Percentiles rank a stretch among this genome's conserved stretches.
Evolutionary conservation across 2,329 filamentous ascomycete species (phyloP).

Genomic region (Epichloe hybrida): DNA sequence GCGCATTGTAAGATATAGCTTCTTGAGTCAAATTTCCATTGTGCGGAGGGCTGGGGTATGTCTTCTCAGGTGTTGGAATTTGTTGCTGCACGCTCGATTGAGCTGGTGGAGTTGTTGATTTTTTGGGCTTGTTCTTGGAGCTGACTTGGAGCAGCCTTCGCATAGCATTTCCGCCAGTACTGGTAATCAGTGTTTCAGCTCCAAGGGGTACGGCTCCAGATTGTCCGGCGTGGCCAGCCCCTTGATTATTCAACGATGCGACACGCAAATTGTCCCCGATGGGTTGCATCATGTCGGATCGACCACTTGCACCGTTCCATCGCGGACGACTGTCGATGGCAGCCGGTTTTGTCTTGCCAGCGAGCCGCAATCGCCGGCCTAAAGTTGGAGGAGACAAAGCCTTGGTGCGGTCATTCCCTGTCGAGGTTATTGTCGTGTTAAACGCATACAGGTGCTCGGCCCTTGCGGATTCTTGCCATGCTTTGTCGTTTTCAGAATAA

Average conservation of each 20-base stretch:
- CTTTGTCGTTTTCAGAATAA: not conserved
- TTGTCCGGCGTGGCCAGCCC: slow-evolving; percentile 13
- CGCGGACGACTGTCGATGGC: slow-evolving; percentile 35
- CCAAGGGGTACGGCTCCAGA: slow-evolving; percentile 9
- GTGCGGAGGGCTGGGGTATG: slow-evolving; percentile 22
- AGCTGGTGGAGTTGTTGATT: not conserved
- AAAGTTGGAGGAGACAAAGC: slow-evolving; percentile 16
- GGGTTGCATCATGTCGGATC: slow-evolving; percentile 48
- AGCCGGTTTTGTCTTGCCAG: slow-evolving; percentile 23
- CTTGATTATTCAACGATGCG: slow-evolving; percentile 39
- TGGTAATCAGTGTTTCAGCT: slow-evolving; percentile 20
- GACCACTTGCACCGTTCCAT: slow-evolving; percentile 63
- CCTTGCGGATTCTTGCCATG: not conserved
- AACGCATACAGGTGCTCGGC: not conserved
- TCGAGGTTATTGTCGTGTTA: slow-evolving; percentile 12
- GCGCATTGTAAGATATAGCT: slow-evolving; percentile 8
- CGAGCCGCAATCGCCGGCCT: slow-evolving; percentile 20
- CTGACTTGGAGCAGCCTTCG: slow-evolving; percentile 17
- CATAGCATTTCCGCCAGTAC: slow-evolving; percentile 16
- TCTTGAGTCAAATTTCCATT: slow-evolving; percentile 12
- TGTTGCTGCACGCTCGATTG: not conserved
- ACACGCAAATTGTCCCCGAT: slow-evolving; percentile 46
- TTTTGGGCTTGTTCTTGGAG: slow-evolving; percentile 3
- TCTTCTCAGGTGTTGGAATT: slow-evolving; percentile 9
- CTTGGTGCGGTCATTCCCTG: slow-evolving; percentile 11